Base-by-base conservation (phyloP, 345 rosid genomes). In the Limnanthes douglasii region DNA sequence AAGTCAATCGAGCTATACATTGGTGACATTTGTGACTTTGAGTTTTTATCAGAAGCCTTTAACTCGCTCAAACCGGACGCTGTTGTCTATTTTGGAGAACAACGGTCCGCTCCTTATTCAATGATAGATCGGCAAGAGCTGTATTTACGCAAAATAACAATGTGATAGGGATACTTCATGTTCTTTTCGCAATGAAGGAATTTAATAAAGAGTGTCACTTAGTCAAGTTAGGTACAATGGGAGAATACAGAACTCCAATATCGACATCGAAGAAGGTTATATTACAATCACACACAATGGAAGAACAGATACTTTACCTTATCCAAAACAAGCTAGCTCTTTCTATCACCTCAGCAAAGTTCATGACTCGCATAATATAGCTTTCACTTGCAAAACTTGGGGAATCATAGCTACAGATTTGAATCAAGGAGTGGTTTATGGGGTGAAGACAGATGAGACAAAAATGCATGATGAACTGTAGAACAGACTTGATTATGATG, bases 381-480 rank as follows among this genome's bases (percentile, higher is more conserved):
- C 95, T 35, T 83, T 88, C 69, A 74, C 97, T 56, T 88, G 97
- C 65, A 88, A 83, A 62, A 95, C 97, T 42, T 88, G 98, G 98
- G 98, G 98, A 43, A 76, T 84, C 25, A 72, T 92, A 59, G 98
- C 98, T 3, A 90, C 98, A 31, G 98, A 90, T 49, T 68, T 90
- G 6, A 90, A 90, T 57, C 98, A 90, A 53, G 95, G 98, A 46
- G 95, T 90, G 43, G 98, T 90, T 40, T 90, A 90, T 62, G 98
- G 98, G 32, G 73, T 72, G 12, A 72, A 68, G 59, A 90, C 95
- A 1, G 85, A 90, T 21, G 98, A 90, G 60, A 90, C 98, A 1
- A 78, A 71, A 37, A 58, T 90, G 92, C 93, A 88, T 28, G 90
- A 79, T 44, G 90, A 72, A 45, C 68, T 88, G 3, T 59, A 53